Conservation (phyloP, 2,329 filamentous ascomycete species). For the Penicillium verrucosum region DNA sequence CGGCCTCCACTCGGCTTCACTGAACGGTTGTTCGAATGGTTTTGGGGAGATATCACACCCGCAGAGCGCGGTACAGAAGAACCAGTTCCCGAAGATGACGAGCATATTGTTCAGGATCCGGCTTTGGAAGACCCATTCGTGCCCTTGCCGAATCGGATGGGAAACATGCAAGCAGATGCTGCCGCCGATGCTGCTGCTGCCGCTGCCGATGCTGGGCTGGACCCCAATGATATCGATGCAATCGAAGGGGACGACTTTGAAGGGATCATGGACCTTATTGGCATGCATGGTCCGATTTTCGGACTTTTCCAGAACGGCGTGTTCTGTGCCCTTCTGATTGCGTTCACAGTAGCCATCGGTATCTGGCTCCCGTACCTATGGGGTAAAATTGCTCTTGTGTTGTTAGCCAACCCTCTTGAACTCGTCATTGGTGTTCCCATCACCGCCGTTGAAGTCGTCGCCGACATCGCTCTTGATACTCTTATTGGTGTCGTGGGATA, state of each 20-base stretch:
- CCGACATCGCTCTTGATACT: slow-evolving; percentile 76
- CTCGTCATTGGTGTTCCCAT: slow-evolving; percentile 66
- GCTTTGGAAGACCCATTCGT: slow-evolving; percentile 61
- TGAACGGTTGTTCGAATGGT: slow-evolving; percentile 40
- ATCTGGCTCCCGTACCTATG: slow-evolving; percentile 91
- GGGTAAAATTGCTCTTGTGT: slow-evolving; percentile 77
- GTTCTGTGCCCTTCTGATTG: slow-evolving; percentile 87
- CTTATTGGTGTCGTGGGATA: slow-evolving; percentile 63
- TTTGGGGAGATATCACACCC: slow-evolving; percentile 44
- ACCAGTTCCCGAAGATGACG: slow-evolving; percentile 52
- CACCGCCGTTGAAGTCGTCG: slow-evolving; percentile 66
- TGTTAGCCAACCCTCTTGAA: slow-evolving; percentile 73
- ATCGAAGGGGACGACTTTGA: slow-evolving; percentile 82
- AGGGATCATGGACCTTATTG: slow-evolving; percentile 91
- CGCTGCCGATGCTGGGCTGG: slow-evolving; percentile 58
- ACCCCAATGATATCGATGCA: slow-evolving; percentile 59
- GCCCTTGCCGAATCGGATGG: slow-evolving; percentile 44
- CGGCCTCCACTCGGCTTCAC: slow-evolving; percentile 20
- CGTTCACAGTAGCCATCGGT: slow-evolving; percentile 77
- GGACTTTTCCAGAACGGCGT: slow-evolving; percentile 91
- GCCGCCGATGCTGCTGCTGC: slow-evolving; percentile 7
- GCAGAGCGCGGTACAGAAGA: slow-evolving; percentile 34
- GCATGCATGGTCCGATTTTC: slow-evolving; percentile 88
- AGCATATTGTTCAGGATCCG: slow-evolving; percentile 58
- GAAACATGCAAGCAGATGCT: slow-evolving; percentile 8